Evolutionary conservation across 148 eudicot genomes (phyloP), one percentile per base, ranked within the genome.

Genomic region (Fagopyrum tataricum): DNA sequence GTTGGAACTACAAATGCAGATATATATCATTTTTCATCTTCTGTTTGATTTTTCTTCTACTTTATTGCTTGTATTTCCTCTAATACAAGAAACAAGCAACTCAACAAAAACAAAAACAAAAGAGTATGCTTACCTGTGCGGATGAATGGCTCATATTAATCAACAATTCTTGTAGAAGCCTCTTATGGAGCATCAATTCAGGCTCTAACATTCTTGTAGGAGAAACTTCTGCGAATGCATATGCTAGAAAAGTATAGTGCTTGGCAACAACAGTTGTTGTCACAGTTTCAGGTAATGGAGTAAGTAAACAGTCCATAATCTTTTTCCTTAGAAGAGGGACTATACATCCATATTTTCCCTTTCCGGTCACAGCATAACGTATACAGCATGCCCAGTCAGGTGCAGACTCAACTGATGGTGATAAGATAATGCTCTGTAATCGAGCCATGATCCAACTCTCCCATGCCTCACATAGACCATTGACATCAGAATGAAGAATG

Each of bases 381-480:
- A 96, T 82, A 78, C 99, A 90, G 74, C 96, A 93, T 48, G 87
- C 84, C 99, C 99, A 96, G 74, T 96, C 99, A 24, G 99, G 99
- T 72, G 90, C 81, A 70, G 99, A 96, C 80, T 96, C 99, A 75
- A 96, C 96, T 40, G 93, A 86, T 18, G 97, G 92, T 79, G 97
- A 84, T 85, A 88, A 82, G 75, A 90, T 87, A 70, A 92, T 82
- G 76, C 82, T 87, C 81, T 89, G 89, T 58, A 96, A 78, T 77
- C 84, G 95, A 76, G 75, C 70, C 85, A 74, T 82, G 78, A 96
- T 83, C 99, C 99, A 96, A 77, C 81, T 84, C 70, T 96, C 96
- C 99, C 99, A 96, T 80, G 85, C 96, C 77, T 88, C 90, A 83
- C 76, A 78, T 46, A 96, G 89, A 74, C 96, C 96, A 41, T 69